These are phyloP conservation scores for Magnolia kwangsiensis DNA, from an alignment of 164 flowering plant species.

Conservation along the genomic window DNA sequence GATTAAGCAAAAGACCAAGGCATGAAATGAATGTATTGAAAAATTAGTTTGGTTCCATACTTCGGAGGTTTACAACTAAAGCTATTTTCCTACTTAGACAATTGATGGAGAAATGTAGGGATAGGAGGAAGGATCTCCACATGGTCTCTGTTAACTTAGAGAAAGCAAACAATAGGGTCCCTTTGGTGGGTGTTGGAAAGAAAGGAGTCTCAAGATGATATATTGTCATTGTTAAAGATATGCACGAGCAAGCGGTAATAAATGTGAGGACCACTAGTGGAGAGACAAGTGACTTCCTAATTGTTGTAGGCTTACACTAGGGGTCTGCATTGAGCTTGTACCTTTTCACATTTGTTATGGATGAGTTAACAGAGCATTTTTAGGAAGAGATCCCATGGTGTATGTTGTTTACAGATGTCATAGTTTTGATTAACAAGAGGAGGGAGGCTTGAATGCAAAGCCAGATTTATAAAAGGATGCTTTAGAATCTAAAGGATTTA, in stretches of 20 bases:
- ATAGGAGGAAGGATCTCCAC: neutral
- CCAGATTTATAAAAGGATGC: neutral
- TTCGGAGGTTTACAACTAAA: neutral
- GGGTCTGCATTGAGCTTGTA: neutral
- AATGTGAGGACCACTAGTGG: neutral
- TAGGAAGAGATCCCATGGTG: neutral
- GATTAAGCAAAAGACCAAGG: neutral
- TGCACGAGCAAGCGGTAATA: neutral
- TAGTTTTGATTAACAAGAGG: neutral
- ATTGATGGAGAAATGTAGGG: no score
- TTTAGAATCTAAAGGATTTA: neutral
- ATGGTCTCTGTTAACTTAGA: neutral
- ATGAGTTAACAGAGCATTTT: neutral
- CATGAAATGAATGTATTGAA: neutral
- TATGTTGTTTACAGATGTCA: neutral
- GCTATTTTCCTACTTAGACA: neutral
- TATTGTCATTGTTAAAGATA: neutral
- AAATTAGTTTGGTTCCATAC: neutral
- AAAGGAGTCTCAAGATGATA: neutral
- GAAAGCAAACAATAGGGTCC: neutral
- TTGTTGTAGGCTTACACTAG: neutral
- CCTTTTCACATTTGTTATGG: neutral
- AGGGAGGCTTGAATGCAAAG: neutral
- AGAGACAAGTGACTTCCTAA: neutral
- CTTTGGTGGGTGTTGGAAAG: neutral